Percentiles rank a stretch among this genome's conserved stretches.
Evolutionary conservation across 345 rosid species (phyloP).

Genomic region (Eucalyptus polyanthemos): DNA sequence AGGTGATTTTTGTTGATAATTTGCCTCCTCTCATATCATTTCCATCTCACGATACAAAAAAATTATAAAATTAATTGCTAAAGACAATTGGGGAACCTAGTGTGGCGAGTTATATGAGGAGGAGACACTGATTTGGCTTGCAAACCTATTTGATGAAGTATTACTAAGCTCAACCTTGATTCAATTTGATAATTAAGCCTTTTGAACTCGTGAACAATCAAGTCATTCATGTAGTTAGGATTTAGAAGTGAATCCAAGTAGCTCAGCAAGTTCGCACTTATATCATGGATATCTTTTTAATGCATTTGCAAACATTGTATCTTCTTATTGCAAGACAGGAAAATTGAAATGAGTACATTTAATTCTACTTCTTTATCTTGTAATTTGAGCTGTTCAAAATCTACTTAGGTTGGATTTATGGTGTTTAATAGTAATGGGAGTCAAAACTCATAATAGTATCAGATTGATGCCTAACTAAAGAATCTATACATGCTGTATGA

Average conservation of each 20-base stretch:
- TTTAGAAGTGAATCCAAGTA: neutral
- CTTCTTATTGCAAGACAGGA: neutral
- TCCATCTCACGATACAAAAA: neutral
- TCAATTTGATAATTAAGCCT: neutral
- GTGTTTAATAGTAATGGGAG: neutral
- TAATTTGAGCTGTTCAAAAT: neutral
- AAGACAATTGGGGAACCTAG: neutral
- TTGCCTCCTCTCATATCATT: neutral
- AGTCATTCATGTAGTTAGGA: neutral
- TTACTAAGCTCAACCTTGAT: neutral
- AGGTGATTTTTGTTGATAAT: slow-evolving; percentile 26
- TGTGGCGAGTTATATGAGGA: neutral
- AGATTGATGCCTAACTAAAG: neutral
- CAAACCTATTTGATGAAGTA: neutral
- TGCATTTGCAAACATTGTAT: neutral
- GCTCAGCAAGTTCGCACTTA: neutral
- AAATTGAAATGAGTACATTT: neutral
- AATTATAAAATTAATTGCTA: neutral
- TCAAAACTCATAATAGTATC: neutral
- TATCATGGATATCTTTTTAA: neutral
- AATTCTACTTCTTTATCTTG: neutral
- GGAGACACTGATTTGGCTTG: neutral
- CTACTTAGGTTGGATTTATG: neutral
- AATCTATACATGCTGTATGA: neutral
- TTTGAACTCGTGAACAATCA: neutral